Conservation (phyloP, 164 flowering plant species). For the Vitis vinifera region DNA sequence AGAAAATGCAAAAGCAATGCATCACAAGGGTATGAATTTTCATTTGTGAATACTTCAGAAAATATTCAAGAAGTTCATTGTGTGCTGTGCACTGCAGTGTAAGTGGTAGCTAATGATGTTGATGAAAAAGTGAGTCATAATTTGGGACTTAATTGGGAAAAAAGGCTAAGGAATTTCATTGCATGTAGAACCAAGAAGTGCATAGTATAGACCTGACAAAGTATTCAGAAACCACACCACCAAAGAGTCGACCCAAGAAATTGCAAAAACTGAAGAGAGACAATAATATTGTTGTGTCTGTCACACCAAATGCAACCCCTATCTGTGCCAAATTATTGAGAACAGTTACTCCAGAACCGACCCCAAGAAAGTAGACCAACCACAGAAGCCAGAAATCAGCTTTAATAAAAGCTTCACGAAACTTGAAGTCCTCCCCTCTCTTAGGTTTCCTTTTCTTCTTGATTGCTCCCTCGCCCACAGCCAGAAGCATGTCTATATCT, state of each 20-base stretch:
- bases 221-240: constrained; percentile 84
- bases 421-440: constrained; percentile 87
- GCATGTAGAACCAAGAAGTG: neutral
- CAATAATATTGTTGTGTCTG: constrained; percentile 68
- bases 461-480: constrained; percentile 83
- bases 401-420: constrained; percentile 73
- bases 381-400: constrained; percentile 98
- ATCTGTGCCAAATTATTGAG: constrained; percentile 93
- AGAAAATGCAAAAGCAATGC: too few species aligned
- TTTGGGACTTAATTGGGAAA: too few species aligned
- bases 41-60: too few species aligned
- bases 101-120: too few species aligned
- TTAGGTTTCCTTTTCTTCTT: constrained; percentile 73
- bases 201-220: constrained; percentile 65
- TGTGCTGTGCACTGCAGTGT: too few species aligned
- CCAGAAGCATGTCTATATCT: constrained; percentile 68
- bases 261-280: constrained; percentile 85
- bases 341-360: constrained; percentile 88
- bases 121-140: too few species aligned
- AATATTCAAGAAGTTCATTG: too few species aligned
- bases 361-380: constrained; percentile 73
- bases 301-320: constrained; percentile 65
- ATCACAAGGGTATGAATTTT: too few species aligned
- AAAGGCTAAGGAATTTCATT: too few species aligned
- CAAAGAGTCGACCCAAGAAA: constrained; percentile 77